Evolutionary conservation across 148 eudicot genomes (phyloP), one percentile per base, ranked within the genome.

Genomic region (Heliosperma pusillum): DNA sequence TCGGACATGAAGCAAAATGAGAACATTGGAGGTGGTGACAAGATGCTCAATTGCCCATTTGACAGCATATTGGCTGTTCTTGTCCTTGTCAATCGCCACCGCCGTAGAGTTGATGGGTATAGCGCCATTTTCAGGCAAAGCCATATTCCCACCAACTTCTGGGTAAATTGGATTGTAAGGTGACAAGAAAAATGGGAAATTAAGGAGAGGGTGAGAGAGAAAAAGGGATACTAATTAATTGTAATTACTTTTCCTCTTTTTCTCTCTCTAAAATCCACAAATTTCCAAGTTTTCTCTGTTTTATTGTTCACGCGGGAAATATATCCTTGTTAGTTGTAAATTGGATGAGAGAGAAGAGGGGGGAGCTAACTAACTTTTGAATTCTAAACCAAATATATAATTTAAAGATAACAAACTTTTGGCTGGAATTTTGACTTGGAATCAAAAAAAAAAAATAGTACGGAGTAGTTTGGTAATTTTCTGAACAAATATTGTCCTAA

Each of bases 1-100:
- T 69, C 55, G 78, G 47, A 90, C 90, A 74, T 90, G 90, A 64
- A 88, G 6, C 75, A 90, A 73, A 21, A 79, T 3, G 55, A 90
- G 72, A 69, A 75, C 47, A 20, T 74, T 42, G 19, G 44, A 63
- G 45, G 44, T 9, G 27, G 64, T 36, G 16, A 85, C 21, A 3
- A 90, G 79, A 77, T 87, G 74, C 20, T 87, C 90, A 30, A 88
- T 65, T 1, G 91, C 90, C 95, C 95, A 90, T 70, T 77, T 83
- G 17, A 88, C 90, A 4, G 91, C 90, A 5, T 71, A 72, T 1
- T 80, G 78, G 84, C 89, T 88, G 76, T 84, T 25, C 72, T 84
- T 90, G 67, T 87, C 90, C 73, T 82, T 88, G 57, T 86, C 88
- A 74, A 90, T 72, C 4, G 90, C 95, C 69, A 85, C 91, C 13